phyloP scores from a whole-genome alignment of 139 green algal genomes.

The Chlamydomonas sphaeroides region DNA sequence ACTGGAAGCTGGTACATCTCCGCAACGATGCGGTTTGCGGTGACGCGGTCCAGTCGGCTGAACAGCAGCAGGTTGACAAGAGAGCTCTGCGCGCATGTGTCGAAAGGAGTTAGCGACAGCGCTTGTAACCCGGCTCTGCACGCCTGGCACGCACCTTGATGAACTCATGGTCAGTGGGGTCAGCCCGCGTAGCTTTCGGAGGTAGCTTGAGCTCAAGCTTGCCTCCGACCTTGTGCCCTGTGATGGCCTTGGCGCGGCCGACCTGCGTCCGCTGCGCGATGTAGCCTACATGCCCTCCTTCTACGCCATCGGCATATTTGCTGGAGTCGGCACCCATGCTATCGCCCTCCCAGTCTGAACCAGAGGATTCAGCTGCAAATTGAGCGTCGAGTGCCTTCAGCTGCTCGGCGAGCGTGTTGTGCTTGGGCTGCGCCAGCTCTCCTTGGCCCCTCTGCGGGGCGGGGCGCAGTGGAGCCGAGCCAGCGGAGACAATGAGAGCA shows the following conservation, averaged over 20 bases:
- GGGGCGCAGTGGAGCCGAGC: too few species aligned
- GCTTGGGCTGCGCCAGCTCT: conserved; percentile 26
- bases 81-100: conserved; percentile 65
- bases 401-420: conserved; percentile 8
- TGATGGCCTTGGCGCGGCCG: conserved; percentile 27
- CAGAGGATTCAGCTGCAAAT: conserved; percentile 21
- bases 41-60: conserved; percentile 67
- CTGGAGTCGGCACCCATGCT: conserved; percentile 17
- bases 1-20: conserved; percentile 60
- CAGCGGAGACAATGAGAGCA: too few species aligned
- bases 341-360: conserved; percentile 32
- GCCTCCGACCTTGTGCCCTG: conserved; percentile 12
- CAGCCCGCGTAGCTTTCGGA: conserved; percentile 25
- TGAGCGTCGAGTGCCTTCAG: conserved; percentile 36
- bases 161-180: conserved; percentile 46
- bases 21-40: conserved; percentile 69
- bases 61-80: conserved; percentile 90
- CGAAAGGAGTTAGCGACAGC: neutral
- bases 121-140: neutral
- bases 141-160: conserved; percentile 37
- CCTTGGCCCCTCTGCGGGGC: neutral
- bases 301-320: conserved; percentile 19
- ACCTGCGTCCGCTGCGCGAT: conserved; percentile 36
- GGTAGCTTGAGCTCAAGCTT: conserved; percentile 42
- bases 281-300: conserved; percentile 13